phyloP scores from a whole-genome alignment of 768 basidiomycete genomes.

The Xerocomus spinulosus region DNA sequence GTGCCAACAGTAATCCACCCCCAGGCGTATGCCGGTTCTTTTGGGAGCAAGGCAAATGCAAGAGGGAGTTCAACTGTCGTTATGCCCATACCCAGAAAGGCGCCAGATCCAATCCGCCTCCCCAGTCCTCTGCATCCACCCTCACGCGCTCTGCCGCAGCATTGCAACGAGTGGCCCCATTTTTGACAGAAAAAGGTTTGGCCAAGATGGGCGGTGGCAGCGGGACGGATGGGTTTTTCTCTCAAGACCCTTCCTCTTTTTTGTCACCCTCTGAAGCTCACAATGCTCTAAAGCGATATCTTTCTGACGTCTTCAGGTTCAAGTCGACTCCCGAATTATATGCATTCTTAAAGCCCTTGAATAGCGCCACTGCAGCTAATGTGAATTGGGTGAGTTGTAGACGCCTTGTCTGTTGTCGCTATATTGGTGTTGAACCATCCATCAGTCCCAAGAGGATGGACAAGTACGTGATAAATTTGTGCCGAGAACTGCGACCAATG shows the following conservation, averaged over 20 bases:
- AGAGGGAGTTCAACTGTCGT: constrained; percentile 41
- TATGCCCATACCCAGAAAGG: constrained; percentile 34
- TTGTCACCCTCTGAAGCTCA: constrained; percentile 48
- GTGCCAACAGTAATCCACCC: constrained; percentile 10
- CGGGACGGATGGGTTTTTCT: constrained; percentile 42
- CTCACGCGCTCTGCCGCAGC: constrained; percentile 14
- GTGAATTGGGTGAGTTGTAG: constrained; percentile 40
- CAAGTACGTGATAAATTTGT: constrained; percentile 36
- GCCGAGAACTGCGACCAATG: constrained; percentile 1
- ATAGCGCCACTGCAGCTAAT: constrained; percentile 37
- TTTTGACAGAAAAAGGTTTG: constrained; percentile 44
- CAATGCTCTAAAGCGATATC: constrained; percentile 39
- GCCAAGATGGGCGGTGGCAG: constrained; percentile 39
- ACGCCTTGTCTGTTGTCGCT: not conserved
- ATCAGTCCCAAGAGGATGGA: constrained; percentile 45
- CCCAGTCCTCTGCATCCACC: constrained; percentile 4
- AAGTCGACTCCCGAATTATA: constrained; percentile 39
- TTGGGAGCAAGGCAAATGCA: constrained; percentile 46
- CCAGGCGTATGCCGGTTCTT: constrained; percentile 44
- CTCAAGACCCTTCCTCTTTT: constrained; percentile 24
- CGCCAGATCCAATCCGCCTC: constrained; percentile 2
- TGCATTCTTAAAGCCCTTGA: constrained; percentile 37
- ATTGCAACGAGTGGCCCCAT: constrained; percentile 35
- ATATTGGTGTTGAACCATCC: not conserved
- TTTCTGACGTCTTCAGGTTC: constrained; percentile 44